Percentiles rank a stretch among this genome's conserved stretches.
Conservation (phyloP, 345 rosid genomes). For the Noccaea bulbosa region DNA sequence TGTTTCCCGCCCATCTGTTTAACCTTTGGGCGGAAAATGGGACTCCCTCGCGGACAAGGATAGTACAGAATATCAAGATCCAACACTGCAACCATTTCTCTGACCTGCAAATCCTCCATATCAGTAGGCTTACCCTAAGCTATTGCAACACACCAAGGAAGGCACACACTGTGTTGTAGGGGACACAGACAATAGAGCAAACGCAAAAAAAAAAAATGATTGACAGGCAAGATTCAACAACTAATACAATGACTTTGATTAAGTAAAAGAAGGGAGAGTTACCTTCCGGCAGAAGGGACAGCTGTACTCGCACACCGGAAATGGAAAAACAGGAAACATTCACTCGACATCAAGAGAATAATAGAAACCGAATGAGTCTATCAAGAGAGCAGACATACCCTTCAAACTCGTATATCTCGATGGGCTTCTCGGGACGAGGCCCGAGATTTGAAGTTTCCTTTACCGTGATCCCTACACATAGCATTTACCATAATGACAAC, state of each 20-base stretch:
- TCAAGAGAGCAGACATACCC: constrained; percentile 51
- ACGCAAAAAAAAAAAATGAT: constrained; percentile 24
- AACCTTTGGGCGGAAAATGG: constrained; percentile 83
- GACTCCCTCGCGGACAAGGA: constrained; percentile 93
- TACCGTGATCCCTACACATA: constrained; percentile 61
- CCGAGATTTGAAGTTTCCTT: constrained; percentile 84
- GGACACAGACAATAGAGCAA: neutral
- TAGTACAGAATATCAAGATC: constrained; percentile 92
- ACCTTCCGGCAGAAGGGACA: constrained; percentile 99
- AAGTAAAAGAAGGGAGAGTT: constrained; percentile 36
- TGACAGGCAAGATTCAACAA: neutral
- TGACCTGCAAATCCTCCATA: constrained; percentile 58
- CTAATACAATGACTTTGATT: neutral
- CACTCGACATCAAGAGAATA: constrained; percentile 29
- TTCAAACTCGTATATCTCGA: constrained; percentile 94
- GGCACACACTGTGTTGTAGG: neutral
- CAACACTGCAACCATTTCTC: constrained; percentile 87
- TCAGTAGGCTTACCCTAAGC: constrained; percentile 6
- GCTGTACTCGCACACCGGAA: constrained; percentile 53
- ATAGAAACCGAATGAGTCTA: constrained; percentile 15
- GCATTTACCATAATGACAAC: neutral
- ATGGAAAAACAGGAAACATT: constrained; percentile 30
- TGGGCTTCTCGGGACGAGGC: constrained; percentile 90
- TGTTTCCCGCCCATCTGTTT: constrained; percentile 83
- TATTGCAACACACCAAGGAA: constrained; percentile 8